A percentile compares a stretch with the other conserved stretches of the same genome.
phyloP scores from a whole-genome alignment of 805 yeast genomes.

The Wickerhamiella cacticola region DNA sequence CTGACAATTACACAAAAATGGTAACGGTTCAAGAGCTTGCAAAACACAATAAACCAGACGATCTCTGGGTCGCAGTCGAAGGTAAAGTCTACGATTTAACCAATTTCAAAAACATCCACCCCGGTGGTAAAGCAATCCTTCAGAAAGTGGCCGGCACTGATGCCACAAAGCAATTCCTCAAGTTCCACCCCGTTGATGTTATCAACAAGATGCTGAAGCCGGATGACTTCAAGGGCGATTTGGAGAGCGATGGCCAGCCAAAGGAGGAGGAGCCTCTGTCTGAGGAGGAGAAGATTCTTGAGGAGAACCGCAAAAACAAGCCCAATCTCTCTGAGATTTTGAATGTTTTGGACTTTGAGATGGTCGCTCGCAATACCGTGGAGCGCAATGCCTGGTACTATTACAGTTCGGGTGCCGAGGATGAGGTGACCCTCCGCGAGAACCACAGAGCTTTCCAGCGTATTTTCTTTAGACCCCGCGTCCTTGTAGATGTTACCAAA shows the following conservation, averaged over 20 bases:
- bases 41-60: slow-evolving; percentile 45
- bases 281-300: slow-evolving; percentile 36
- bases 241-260: slow-evolving; percentile 25
- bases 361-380: slow-evolving; percentile 67
- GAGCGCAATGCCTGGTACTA: slow-evolving; percentile 82
- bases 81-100: slow-evolving; percentile 71
- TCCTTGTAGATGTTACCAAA: slow-evolving; percentile 67
- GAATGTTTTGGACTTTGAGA: slow-evolving; percentile 78
- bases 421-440: slow-evolving; percentile 79
- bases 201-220: slow-evolving; percentile 48
- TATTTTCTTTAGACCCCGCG: slow-evolving; percentile 73
- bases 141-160: slow-evolving; percentile 56
- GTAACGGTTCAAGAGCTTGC: slow-evolving; percentile 29
- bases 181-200: slow-evolving; percentile 84
- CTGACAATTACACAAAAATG: no score
- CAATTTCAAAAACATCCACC: slow-evolving; percentile 45
- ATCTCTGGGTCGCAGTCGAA: slow-evolving; percentile 78
- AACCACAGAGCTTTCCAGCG: slow-evolving; percentile 84
- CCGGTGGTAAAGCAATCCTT: slow-evolving; percentile 48
- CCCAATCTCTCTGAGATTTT: slow-evolving; percentile 63
- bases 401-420: slow-evolving; percentile 85
- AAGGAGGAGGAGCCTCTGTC: slow-evolving; percentile 32
- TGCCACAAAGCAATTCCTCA: slow-evolving; percentile 74
- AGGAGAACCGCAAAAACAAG: slow-evolving; percentile 34
- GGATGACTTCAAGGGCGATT: slow-evolving; percentile 51